These are phyloP conservation scores for Phialophora chinensis DNA, from an alignment of 2,329 filamentous ascomycete genomes.

Conservation along the genomic window DNA sequence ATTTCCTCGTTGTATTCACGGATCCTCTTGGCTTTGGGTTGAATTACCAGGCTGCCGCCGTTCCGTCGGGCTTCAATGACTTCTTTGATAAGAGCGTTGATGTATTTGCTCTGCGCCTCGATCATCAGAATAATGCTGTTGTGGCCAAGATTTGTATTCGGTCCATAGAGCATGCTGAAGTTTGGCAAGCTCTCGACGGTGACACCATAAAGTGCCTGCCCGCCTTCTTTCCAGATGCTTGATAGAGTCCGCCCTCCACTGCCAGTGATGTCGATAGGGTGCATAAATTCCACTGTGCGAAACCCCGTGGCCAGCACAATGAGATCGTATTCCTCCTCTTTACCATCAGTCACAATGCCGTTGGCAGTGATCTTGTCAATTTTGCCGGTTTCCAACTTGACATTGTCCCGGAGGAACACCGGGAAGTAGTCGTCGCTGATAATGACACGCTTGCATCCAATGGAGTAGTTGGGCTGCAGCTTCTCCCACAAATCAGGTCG, in stretches of 20 bases:
- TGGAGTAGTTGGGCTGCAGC: constrained; percentile 60
- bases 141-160: constrained; percentile 63
- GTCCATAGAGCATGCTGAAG: constrained; percentile 64
- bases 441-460: constrained; percentile 52
- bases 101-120: constrained; percentile 62
- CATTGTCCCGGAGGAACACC: constrained; percentile 54
- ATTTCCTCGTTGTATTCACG: constrained; percentile 36
- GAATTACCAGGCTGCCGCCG: constrained; percentile 52
- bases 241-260: constrained; percentile 50
- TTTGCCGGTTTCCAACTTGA: constrained; percentile 57
- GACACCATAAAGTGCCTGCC: constrained; percentile 59
- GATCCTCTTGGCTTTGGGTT: constrained; percentile 47
- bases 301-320: constrained; percentile 66
- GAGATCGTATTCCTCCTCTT: constrained; percentile 59
- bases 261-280: constrained; percentile 61
- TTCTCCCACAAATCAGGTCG: constrained; percentile 59
- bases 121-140: constrained; percentile 68
- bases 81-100: constrained; percentile 57
- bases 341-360: constrained; percentile 55
- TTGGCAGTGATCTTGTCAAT: constrained; percentile 56
- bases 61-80: constrained; percentile 54
- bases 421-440: constrained; percentile 64
- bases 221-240: constrained; percentile 62
- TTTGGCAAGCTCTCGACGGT: constrained; percentile 61
- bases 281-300: constrained; percentile 63